Evolutionary conservation across 176 grass and related monocot genomes (phyloP).

Genomic region (Musa schizocarpa): DNA sequence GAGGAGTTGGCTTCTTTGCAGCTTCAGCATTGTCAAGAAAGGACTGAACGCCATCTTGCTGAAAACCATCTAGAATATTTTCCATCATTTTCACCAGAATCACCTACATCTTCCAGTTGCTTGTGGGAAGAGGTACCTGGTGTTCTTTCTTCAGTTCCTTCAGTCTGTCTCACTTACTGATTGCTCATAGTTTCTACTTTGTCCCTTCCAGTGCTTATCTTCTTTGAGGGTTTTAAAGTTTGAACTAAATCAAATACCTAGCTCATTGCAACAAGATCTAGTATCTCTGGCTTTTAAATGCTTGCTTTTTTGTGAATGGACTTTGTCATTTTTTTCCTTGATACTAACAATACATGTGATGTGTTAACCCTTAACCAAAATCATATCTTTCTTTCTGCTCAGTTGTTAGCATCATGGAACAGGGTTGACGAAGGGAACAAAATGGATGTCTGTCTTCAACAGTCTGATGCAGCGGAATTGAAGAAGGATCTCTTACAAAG

Average conservation of each 20-base stretch:
- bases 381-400: conserved; percentile 21
- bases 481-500: conserved; percentile 51
- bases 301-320: not conserved
- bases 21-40: conserved; percentile 64
- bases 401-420: conserved; percentile 32
- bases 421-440: conserved; percentile 34
- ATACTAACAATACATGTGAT: not conserved
- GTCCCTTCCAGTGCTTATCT: conserved; percentile 63
- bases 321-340: not conserved
- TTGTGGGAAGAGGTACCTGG: conserved; percentile 62
- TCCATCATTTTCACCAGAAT: conserved; percentile 29
- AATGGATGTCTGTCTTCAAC: conserved; percentile 30
- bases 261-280: conserved; percentile 33
- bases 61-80: conserved; percentile 50
- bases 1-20: conserved; percentile 73
- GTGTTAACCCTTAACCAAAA: not conserved
- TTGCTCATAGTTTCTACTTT: conserved; percentile 17
- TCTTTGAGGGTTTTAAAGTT: conserved; percentile 71
- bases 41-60: conserved; percentile 69
- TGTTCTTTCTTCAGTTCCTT: not conserved
- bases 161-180: conserved; percentile 11
- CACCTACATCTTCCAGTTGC: conserved; percentile 46
- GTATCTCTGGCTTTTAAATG: conserved; percentile 7
- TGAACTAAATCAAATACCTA: conserved; percentile 53
- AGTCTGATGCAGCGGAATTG: conserved; percentile 25